These are phyloP conservation scores for Penicillium sp. DNA, from an alignment of 2,329 filamentous ascomycete species.

Conservation along the genomic window DNA sequence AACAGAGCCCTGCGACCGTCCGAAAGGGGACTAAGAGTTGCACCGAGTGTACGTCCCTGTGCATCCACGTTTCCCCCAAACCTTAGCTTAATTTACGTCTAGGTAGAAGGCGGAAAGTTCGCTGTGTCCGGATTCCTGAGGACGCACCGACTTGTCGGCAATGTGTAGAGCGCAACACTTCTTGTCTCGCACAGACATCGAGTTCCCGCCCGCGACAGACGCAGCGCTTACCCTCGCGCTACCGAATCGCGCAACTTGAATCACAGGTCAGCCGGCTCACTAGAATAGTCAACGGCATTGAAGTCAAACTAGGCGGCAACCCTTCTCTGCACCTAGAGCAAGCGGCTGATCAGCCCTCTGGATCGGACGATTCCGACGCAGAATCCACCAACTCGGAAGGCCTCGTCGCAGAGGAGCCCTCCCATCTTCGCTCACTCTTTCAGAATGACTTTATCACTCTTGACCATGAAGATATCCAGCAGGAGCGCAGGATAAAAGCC, in stretches of 20 bases:
- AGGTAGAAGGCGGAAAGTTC: constrained; percentile 28
- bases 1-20: constrained; percentile 4
- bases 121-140: constrained; percentile 23
- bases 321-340: constrained; percentile 1
- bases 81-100: not conserved
- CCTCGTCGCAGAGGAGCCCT: constrained; percentile 16
- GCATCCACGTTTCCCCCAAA: not conserved
- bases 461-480: constrained; percentile 15
- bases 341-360: not conserved
- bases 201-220: constrained; percentile 15
- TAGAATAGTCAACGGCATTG: constrained; percentile 17
- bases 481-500: constrained; percentile 14
- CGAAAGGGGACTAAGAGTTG: constrained; percentile 28
- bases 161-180: constrained; percentile 23
- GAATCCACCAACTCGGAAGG: constrained; percentile 23
- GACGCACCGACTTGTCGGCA: constrained; percentile 24
- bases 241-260: constrained; percentile 26
- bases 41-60: constrained; percentile 24
- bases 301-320: constrained; percentile 18
- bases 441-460: constrained; percentile 28
- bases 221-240: constrained; percentile 22
- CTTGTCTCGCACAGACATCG: constrained; percentile 22
- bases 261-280: constrained; percentile 23
- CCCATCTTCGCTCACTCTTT: constrained; percentile 24
- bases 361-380: constrained; percentile 17